These are phyloP conservation scores for Kregervanrija pseudodelftensis DNA, from an alignment of 805 yeast genomes.

Conservation along the genomic window DNA sequence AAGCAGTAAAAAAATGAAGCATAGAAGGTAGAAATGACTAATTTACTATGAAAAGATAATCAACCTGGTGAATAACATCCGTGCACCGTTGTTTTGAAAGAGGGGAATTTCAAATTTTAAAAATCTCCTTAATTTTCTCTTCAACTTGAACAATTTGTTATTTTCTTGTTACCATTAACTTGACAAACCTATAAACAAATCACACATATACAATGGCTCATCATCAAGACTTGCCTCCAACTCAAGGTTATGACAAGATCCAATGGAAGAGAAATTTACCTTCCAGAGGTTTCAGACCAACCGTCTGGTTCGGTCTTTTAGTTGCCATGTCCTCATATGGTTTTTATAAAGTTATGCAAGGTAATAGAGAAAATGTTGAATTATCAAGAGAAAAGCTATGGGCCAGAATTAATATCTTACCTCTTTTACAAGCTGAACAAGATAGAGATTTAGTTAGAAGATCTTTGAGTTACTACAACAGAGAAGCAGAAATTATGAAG, in stretches of 20 bases:
- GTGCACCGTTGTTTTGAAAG: neutral
- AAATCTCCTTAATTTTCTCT: neutral
- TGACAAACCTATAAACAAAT: neutral
- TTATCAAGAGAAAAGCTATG: conserved; percentile 68
- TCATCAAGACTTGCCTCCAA: conserved; percentile 78
- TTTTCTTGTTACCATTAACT: neutral
- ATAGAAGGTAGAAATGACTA: too few relatives aligned
- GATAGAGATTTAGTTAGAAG: conserved; percentile 76
- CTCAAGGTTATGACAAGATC: conserved; percentile 76
- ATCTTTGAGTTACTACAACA: conserved; percentile 51
- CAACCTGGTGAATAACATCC: too few relatives aligned
- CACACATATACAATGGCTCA: conserved; percentile 18
- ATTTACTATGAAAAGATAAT: too few relatives aligned
- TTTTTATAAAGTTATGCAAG: conserved; percentile 56
- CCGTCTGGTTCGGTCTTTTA: conserved; percentile 59
- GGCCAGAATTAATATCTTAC: conserved; percentile 67
- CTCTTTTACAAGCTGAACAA: conserved; percentile 72
- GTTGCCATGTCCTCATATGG: conserved; percentile 64
- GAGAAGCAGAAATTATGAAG: conserved; percentile 64
- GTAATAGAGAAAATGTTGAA: conserved; percentile 71
- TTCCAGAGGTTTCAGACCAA: conserved; percentile 76
- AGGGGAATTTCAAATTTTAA: neutral
- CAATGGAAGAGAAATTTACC: conserved; percentile 90
- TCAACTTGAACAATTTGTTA: neutral
- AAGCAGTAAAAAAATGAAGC: neutral